These are phyloP conservation scores for Metschnikowia colocasiae DNA, from an alignment of 805 yeast species.

Conservation along the genomic window DNA sequence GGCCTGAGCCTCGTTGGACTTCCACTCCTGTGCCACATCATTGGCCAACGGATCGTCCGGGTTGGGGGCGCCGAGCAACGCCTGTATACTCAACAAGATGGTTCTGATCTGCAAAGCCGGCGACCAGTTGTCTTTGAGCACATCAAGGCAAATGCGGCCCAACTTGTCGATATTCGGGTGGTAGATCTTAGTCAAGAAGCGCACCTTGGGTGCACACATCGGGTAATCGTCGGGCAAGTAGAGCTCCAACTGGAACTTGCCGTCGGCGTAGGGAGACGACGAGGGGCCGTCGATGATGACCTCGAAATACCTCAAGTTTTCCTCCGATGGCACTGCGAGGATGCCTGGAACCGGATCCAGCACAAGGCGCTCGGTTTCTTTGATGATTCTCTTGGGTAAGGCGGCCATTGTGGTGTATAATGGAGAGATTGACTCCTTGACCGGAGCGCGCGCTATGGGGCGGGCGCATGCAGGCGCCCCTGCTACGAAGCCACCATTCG, in stretches of 20 bases:
- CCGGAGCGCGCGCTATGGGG: slow-evolving; percentile 1
- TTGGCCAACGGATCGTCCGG: slow-evolving; percentile 98
- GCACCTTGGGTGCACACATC: slow-evolving; percentile 93
- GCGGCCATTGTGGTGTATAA: slow-evolving; percentile 41
- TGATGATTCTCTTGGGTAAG: slow-evolving; percentile 88
- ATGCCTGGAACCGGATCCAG: slow-evolving; percentile 98
- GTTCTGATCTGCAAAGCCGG: slow-evolving; percentile 97
- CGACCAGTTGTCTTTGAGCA: slow-evolving; percentile 92
- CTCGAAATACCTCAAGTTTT: slow-evolving; percentile 86
- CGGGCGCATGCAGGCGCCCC: not conserved
- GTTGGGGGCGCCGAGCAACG: slow-evolving; percentile 90
- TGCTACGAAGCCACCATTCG: too few relatives aligned
- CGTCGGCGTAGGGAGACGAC: slow-evolving; percentile 83
- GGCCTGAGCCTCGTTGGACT: slow-evolving; percentile 76
- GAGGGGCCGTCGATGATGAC: slow-evolving; percentile 91
- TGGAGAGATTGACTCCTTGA: not conserved
- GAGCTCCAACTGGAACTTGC: slow-evolving; percentile 77
- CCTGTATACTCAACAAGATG: slow-evolving; percentile 85
- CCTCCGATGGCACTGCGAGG: slow-evolving; percentile 89
- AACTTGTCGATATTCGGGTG: slow-evolving; percentile 95
- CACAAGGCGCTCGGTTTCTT: slow-evolving; percentile 90
- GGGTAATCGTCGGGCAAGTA: slow-evolving; percentile 96
- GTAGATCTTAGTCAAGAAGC: slow-evolving; percentile 89
- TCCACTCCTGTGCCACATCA: slow-evolving; percentile 97
- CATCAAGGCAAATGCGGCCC: slow-evolving; percentile 94